Conservation (phyloP, 352 stramenopile species). For the Globisporangium uncinulatum region DNA sequence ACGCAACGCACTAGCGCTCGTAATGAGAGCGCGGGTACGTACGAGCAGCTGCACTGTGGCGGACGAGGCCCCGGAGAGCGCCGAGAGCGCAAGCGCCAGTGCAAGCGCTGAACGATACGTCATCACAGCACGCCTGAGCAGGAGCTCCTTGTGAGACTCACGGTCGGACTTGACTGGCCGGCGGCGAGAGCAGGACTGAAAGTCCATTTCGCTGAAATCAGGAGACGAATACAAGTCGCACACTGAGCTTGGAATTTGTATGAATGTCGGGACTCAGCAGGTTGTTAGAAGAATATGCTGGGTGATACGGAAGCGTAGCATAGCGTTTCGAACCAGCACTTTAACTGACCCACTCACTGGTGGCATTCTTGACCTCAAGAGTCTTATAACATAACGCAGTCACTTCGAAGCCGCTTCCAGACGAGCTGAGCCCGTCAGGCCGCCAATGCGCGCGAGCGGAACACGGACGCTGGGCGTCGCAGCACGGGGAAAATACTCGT, state of each 20-base stretch:
- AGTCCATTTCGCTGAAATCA: too few relatives aligned
- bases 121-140: too few relatives aligned
- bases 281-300: too few relatives aligned
- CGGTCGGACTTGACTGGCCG: too few relatives aligned
- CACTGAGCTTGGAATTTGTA: too few relatives aligned
- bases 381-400: not conserved
- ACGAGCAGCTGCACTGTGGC: conserved; percentile 2
- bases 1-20: not conserved
- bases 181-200: too few relatives aligned
- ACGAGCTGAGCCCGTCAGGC: conserved; percentile 16
- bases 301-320: too few relatives aligned
- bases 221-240: not conserved
- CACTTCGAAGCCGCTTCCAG: not conserved
- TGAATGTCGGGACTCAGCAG: too few relatives aligned
- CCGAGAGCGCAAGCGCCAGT: not conserved
- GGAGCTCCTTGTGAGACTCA: too few relatives aligned
- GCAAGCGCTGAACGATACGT: not conserved
- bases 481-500: conserved; percentile 75
- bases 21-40: not conserved
- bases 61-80: not conserved
- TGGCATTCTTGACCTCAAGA: too few relatives aligned
- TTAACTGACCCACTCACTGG: too few relatives aligned
- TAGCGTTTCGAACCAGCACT: too few relatives aligned
- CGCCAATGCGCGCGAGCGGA: conserved; percentile 29
- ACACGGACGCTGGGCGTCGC: conserved; percentile 29